Base-by-base conservation (phyloP, 805 yeast genomes). In the Zygosaccharomyces pseudorouxii region DNA sequence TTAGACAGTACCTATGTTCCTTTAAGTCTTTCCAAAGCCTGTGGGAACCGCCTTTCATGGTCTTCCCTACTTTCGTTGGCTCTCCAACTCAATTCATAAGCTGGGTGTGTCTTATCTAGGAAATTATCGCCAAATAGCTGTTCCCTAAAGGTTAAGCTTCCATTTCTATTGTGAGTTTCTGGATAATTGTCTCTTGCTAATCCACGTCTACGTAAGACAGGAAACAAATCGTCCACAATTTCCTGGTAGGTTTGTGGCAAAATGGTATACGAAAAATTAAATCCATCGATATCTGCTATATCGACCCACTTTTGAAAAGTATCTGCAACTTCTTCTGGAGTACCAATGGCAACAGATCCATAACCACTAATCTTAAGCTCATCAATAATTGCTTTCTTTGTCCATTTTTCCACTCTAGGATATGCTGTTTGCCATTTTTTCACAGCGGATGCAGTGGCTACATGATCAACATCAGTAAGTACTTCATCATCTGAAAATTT, bases 261-360 rank as follows among this genome's bases (percentile, higher is more conserved):
- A 18, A 66, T 57, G 5, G 74, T 68, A 55, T 73, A 70, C 6
- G 71, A 65, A 42, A 74, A 60, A 50, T 74, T 74, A 55, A 74
- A 74, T 1, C 78, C 78, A 53, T 74, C 78, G 12, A 74, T 64
- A 38, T 67, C 73, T 8, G 72, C 59, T 4, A 62, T 53, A 12
- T 70, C 70, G 6, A 68, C 70, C 74, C 73, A 73, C 31, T 59
- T 47, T 49, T 73, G 73, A 35, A 74, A 59, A 35, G 64, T 64
- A 48, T 72, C 72, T 3, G 74, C 75, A 9, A 73, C 72, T 38
- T 68, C 69, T 36, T 57, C 51, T 3, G 73, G 62, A 14, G 72
- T 65, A 1, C 77, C 77, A 36, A 55, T 52, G 2, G 59, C 47
- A 25, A 50, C 36, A 28, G 72, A 55, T 35, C 72, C 64, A 45